phyloP scores from a whole-genome alignment of 2,329 filamentous ascomycete genomes.

The Aureobasidium sp. region DNA sequence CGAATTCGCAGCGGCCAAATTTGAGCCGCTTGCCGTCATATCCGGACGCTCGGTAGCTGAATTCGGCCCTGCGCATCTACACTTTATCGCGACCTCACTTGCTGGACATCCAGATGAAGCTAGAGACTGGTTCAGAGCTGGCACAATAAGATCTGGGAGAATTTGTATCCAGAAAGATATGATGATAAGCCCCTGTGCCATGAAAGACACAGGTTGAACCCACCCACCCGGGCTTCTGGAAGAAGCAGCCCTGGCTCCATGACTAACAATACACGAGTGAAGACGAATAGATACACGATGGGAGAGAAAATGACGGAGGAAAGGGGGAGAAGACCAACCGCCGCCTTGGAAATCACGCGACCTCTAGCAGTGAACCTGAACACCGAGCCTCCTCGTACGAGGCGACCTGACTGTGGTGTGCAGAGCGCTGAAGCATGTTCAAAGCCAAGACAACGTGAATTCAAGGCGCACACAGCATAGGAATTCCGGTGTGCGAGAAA shows the following conservation, averaged over 20 bases:
- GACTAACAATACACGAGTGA: background rate
- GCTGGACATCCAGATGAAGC: background rate
- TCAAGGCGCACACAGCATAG: background rate
- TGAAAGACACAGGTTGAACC: background rate
- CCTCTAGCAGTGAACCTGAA: background rate
- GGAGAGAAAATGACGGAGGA: background rate
- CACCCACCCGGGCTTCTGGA: background rate
- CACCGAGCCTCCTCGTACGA: background rate
- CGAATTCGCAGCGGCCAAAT: background rate
- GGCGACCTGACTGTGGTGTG: background rate
- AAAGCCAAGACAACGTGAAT: background rate
- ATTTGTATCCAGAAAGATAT: background rate
- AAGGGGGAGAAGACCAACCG: background rate
- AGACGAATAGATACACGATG: background rate
- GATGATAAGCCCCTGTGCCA: background rate
- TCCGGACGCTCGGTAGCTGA: background rate
- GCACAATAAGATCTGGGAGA: background rate
- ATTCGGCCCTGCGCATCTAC: background rate
- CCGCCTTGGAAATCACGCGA: background rate
- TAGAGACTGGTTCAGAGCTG: background rate
- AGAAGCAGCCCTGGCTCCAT: constrained; percentile 2
- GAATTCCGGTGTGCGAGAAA: background rate
- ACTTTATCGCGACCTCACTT: background rate
- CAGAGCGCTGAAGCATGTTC: constrained; percentile 5
- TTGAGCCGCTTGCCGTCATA: constrained; percentile 5